Percentiles rank a stretch among this genome's conserved stretches.
Conservation (phyloP, 1,284 basidiomycete species). For the Pyrrhoderma lamaoense region DNA sequence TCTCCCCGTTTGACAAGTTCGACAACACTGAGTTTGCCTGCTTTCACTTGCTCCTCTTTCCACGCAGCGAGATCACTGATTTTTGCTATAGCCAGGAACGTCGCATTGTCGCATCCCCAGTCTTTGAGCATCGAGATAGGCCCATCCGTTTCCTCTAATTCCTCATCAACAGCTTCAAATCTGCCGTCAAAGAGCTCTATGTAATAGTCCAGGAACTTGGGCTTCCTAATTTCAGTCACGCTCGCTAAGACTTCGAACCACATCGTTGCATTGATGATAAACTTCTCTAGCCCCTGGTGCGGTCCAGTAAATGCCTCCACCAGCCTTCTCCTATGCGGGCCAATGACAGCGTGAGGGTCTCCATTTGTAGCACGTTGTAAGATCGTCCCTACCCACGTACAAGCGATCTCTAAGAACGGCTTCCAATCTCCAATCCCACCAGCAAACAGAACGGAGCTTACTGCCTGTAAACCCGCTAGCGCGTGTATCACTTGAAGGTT, state of each 20-base stretch:
- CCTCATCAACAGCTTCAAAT: conserved; percentile 28
- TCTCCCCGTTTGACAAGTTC: conserved; percentile 48
- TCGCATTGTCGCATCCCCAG: conserved; percentile 78
- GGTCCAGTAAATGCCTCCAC: neutral
- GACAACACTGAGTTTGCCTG: conserved; percentile 45
- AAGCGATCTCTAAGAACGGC: conserved; percentile 54
- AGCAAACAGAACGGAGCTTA: conserved; percentile 67
- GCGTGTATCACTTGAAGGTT: conserved; percentile 37
- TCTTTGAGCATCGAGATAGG: conserved; percentile 59
- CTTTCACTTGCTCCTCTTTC: conserved; percentile 41
- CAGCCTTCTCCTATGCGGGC: too few relatives aligned
- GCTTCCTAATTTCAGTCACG: conserved; percentile 52
- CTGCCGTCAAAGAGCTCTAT: conserved; percentile 45
- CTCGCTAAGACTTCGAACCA: conserved; percentile 82
- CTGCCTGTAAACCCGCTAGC: conserved; percentile 66
- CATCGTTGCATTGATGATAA: conserved; percentile 73
- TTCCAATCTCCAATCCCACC: conserved; percentile 65
- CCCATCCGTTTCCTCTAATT: neutral
- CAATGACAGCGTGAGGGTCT: neutral
- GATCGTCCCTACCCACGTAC: conserved; percentile 41
- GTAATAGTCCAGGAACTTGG: conserved; percentile 52
- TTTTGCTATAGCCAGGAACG: conserved; percentile 72
- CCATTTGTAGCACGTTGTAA: conserved; percentile 32
- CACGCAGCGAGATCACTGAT: conserved; percentile 58
- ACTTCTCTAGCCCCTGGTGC: conserved; percentile 31